These are phyloP conservation scores for Hericium rajendrae DNA, from an alignment of 768 basidiomycete genomes.

Conservation along the genomic window DNA sequence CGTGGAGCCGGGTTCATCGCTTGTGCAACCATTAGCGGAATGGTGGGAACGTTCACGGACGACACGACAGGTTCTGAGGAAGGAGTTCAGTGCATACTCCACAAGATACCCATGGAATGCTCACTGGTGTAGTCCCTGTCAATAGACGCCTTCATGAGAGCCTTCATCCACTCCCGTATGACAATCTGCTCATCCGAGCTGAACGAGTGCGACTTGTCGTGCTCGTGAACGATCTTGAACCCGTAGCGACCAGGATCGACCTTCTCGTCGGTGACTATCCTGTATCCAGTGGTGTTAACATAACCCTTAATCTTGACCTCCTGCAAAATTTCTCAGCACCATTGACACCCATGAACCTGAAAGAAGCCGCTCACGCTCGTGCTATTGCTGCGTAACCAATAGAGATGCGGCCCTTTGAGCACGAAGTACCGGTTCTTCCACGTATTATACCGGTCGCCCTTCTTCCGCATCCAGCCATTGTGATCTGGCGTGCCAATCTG, in stretches of 20 bases:
- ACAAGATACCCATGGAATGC: slow-evolving; percentile 19
- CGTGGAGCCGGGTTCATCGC: slow-evolving; percentile 94
- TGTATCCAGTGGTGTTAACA: slow-evolving; percentile 85
- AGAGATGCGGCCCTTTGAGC: slow-evolving; percentile 86
- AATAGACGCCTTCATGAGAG: slow-evolving; percentile 98
- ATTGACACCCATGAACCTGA: not conserved
- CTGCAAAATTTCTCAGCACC: slow-evolving; percentile 26
- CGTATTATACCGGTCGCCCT: slow-evolving; percentile 81
- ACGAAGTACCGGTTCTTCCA: slow-evolving; percentile 93
- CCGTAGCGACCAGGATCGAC: slow-evolving; percentile 89
- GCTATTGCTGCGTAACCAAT: slow-evolving; percentile 72
- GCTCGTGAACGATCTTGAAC: slow-evolving; percentile 87
- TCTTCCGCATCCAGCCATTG: slow-evolving; percentile 93
- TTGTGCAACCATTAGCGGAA: slow-evolving; percentile 89
- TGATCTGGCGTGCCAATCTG: slow-evolving; percentile 90
- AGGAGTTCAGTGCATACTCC: not conserved
- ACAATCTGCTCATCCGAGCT: slow-evolving; percentile 79
- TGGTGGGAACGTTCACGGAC: slow-evolving; percentile 94
- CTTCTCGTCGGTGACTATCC: slow-evolving; percentile 87
- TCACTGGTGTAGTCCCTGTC: slow-evolving; percentile 83
- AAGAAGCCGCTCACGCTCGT: slow-evolving; percentile 29
- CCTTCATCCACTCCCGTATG: slow-evolving; percentile 99
- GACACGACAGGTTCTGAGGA: slow-evolving; percentile 81
- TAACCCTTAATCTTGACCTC: slow-evolving; percentile 97
- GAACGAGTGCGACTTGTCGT: slow-evolving; percentile 83